Percentiles rank a stretch among this genome's conserved stretches.
Conservation (phyloP, 306 rosid genomes). For the Heteromeles arbutifolia region DNA sequence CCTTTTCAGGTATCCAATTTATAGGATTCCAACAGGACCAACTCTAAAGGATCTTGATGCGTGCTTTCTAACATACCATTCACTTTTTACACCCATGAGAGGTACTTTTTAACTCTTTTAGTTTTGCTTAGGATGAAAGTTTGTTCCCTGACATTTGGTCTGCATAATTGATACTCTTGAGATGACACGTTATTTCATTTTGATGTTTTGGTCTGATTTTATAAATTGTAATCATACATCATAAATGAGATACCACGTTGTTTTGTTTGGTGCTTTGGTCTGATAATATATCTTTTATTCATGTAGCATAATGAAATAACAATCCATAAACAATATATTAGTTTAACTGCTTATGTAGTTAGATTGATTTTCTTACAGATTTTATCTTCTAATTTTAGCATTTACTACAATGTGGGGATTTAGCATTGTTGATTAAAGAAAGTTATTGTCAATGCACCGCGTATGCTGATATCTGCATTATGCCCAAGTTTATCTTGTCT, state of each 20-base stretch:
- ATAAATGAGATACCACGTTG: background rate
- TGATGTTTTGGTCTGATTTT: background rate
- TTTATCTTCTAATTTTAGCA: background rate
- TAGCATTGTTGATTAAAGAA: background rate
- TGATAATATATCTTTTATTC: background rate
- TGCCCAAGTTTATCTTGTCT: background rate
- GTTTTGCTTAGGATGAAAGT: background rate
- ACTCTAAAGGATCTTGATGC: conserved; percentile 88
- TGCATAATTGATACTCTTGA: background rate
- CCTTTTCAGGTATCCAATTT: conserved; percentile 81
- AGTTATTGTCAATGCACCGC: background rate
- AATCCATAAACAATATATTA: too few species aligned
- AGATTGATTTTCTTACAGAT: background rate
- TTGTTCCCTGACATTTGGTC: background rate
- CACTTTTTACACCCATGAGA: conserved; percentile 48
- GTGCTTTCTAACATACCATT: conserved; percentile 82
- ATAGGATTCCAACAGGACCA: conserved; percentile 92
- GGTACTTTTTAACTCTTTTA: conserved; percentile 33
- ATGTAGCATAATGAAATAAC: background rate
- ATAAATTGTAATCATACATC: background rate
- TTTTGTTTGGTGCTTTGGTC: background rate
- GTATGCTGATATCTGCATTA: background rate
- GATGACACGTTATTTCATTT: background rate
- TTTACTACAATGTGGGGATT: background rate
- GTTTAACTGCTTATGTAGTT: background rate